phyloP scores from a whole-genome alignment of 2,329 filamentous ascomycete species.

The Aureobasidium mangrovei region DNA sequence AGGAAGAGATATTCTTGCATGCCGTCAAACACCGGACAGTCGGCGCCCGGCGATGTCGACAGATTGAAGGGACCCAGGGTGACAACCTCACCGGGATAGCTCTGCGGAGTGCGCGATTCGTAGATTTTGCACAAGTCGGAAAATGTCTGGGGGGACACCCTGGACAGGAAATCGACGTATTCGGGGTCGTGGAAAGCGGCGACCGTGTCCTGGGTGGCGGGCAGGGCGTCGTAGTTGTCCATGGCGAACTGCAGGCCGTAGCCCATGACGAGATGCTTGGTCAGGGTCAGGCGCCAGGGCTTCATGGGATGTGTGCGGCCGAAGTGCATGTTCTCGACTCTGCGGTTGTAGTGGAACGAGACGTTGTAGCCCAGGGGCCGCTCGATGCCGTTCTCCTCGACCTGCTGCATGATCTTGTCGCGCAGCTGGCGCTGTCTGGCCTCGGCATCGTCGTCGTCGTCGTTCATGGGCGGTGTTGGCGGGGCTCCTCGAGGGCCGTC shows the following conservation, averaged over 20 bases:
- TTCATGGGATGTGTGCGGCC: conserved; percentile 98
- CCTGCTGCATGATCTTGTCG: conserved; percentile 43
- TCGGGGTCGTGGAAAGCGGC: conserved; percentile 78
- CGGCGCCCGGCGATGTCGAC: conserved; percentile 52
- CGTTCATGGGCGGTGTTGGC: conserved; percentile 35
- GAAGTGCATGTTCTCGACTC: conserved; percentile 95
- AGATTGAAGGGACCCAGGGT: conserved; percentile 64
- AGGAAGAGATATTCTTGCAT: conserved; percentile 92
- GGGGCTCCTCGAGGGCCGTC: conserved; percentile 14
- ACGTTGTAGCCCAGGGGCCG: conserved; percentile 81
- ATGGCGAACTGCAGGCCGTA: conserved; percentile 96
- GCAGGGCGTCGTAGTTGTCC: conserved; percentile 81
- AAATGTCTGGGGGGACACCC: conserved; percentile 27
- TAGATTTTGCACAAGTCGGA: conserved; percentile 47
- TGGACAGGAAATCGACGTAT: conserved; percentile 76
- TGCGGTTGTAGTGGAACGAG: conserved; percentile 90
- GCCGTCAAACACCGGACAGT: conserved; percentile 94
- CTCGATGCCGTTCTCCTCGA: conserved; percentile 59
- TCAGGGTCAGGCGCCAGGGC: conserved; percentile 90
- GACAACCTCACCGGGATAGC: conserved; percentile 36
- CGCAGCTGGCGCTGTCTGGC: conserved; percentile 34
- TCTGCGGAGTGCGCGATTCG: conserved; percentile 34
- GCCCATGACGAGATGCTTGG: conserved; percentile 86
- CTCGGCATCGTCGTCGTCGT: conserved; percentile 41
- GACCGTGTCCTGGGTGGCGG: conserved; percentile 81